These are phyloP conservation scores for Pythium pyrilobum DNA, from an alignment of 352 stramenopile genomes.

Conservation along the genomic window DNA sequence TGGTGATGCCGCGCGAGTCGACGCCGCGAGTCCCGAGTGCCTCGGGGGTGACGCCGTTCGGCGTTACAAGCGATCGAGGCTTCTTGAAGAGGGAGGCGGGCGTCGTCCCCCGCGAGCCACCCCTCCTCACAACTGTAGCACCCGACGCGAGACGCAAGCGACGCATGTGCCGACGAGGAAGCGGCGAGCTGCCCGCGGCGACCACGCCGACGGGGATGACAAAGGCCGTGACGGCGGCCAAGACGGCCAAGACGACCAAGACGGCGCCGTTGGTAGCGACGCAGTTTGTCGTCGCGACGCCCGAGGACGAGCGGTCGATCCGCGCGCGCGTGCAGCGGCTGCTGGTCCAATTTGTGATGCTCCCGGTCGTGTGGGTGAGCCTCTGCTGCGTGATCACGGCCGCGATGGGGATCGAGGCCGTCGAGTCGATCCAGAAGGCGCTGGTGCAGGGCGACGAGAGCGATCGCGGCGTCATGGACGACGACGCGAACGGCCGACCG, in stretches of 20 bases:
- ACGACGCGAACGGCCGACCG: conserved; percentile 3
- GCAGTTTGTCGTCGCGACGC: not conserved
- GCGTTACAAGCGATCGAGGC: no score
- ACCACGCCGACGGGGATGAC: not conserved
- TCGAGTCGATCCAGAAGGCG: conserved; percentile 38
- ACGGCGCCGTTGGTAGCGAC: not conserved
- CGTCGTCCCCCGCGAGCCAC: no score
- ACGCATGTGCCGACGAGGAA: conserved; percentile 9
- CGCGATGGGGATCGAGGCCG: conserved; percentile 47
- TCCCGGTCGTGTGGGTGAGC: conserved; percentile 58
- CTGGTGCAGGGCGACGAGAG: not conserved
- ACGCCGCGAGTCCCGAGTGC: no score
- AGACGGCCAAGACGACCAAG: not conserved
- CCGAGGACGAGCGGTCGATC: not conserved
- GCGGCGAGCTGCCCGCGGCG: not conserved
- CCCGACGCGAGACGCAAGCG: no score
- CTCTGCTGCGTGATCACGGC: conserved; percentile 52
- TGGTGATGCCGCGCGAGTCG: no score
- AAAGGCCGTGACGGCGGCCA: not conserved
- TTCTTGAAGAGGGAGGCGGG: no score
- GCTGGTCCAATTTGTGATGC: conserved; percentile 46
- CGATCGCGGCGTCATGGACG: no score
- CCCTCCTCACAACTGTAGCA: no score
- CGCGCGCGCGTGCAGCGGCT: conserved; percentile 25
- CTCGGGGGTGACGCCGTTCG: no score